Percentiles rank a stretch among this genome's conserved stretches.
phyloP scores from a whole-genome alignment of 140 eudicot genomes.

The Bidens hawaiensis region DNA sequence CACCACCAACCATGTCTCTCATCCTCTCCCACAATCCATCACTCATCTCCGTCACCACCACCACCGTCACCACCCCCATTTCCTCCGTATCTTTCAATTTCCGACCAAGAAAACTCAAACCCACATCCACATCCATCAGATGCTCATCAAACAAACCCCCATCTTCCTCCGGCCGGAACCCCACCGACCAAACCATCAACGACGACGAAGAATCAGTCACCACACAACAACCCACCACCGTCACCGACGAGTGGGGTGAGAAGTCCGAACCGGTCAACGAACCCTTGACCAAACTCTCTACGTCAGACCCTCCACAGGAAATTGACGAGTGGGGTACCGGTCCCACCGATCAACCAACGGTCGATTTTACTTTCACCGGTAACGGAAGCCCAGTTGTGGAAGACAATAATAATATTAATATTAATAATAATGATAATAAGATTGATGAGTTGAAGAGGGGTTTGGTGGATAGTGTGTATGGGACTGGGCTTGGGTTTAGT shows the following conservation, averaged over 20 bases:
- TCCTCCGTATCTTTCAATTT: constrained; percentile 19
- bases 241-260: constrained; percentile 92
- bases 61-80: constrained; percentile 16
- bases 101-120: constrained; percentile 20
- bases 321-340: constrained; percentile 82
- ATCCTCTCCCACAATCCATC: constrained; percentile 27
- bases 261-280: constrained; percentile 69
- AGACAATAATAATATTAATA: constrained; percentile 26
- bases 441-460: constrained; percentile 67
- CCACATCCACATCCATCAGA: constrained; percentile 14
- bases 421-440: too few relatives aligned
- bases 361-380: constrained; percentile 16
- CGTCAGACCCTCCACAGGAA: constrained; percentile 65
- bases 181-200: constrained; percentile 35
- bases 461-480: constrained; percentile 80
- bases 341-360: neutral
- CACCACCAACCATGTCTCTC: constrained; percentile 28
- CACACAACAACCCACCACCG: neutral
- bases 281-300: constrained; percentile 38
- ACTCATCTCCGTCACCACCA: constrained; percentile 3
- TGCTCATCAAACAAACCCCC: constrained; percentile 40
- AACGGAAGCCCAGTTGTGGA: constrained; percentile 40
- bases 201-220: constrained; percentile 45
- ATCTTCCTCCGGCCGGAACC: constrained; percentile 30
- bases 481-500: constrained; percentile 72